These are phyloP conservation scores for Tylopilus intermedius DNA, from an alignment of 768 basidiomycete species.

Conservation along the genomic window DNA sequence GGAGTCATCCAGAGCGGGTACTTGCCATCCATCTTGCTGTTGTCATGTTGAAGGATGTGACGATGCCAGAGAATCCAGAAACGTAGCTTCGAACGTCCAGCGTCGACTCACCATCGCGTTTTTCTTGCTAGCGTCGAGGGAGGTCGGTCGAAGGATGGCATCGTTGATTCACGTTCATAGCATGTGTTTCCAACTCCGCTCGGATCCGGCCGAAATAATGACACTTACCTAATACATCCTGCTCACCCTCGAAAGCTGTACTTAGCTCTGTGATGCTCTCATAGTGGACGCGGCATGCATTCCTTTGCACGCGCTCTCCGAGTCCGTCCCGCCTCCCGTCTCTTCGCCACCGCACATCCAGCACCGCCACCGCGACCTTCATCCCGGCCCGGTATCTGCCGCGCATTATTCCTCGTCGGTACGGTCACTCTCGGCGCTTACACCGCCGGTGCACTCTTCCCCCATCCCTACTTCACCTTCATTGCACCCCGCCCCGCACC, in stretches of 20 bases:
- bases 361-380: not conserved
- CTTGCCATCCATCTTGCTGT: slow-evolving; percentile 50
- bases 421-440: slow-evolving; percentile 33
- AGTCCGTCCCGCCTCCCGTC: slow-evolving; percentile 3
- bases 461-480: slow-evolving; percentile 58
- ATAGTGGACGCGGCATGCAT: not conserved
- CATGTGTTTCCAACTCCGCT: slow-evolving; percentile 13
- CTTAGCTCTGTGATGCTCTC: not conserved
- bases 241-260: not conserved
- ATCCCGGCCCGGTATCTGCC: slow-evolving; percentile 9
- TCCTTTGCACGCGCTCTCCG: slow-evolving; percentile 1
- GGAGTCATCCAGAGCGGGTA: slow-evolving; percentile 35
- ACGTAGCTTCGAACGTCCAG: slow-evolving; percentile 16
- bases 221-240: slow-evolving; percentile 7
- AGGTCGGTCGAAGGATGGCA: not conserved
- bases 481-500: slow-evolving; percentile 77
- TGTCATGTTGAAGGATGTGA: slow-evolving; percentile 31
- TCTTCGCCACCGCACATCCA: slow-evolving; percentile 14
- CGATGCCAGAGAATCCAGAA: slow-evolving; percentile 38
- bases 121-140: slow-evolving; percentile 24
- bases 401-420: slow-evolving; percentile 18
- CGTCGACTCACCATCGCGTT: slow-evolving; percentile 49
- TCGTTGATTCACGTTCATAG: not conserved
- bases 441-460: slow-evolving; percentile 61
- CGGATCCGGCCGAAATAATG: slow-evolving; percentile 17